These are phyloP conservation scores for Mucor ambiguus DNA, from an alignment of 371 early-diverging fungal species.

Conservation along the genomic window DNA sequence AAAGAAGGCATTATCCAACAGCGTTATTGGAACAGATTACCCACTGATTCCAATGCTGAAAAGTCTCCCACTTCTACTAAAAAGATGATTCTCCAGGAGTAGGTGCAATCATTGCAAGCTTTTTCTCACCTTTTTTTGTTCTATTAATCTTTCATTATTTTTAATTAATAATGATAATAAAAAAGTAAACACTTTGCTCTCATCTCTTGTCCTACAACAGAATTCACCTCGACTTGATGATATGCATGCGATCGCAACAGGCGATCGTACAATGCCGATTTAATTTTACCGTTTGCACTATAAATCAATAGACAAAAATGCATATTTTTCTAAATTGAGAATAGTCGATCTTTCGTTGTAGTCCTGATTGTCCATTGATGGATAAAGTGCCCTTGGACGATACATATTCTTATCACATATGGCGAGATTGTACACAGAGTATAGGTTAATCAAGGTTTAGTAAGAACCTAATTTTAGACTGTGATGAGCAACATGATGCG, in stretches of 20 bases:
- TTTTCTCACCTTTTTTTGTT: background rate
- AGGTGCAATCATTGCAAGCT: background rate
- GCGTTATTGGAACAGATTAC: constrained; percentile 42
- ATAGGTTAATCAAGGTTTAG: background rate
- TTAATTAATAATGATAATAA: background rate
- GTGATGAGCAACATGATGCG: too few relatives aligned
- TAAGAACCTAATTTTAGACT: too few relatives aligned
- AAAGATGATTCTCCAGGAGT: background rate
- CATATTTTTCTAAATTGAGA: background rate
- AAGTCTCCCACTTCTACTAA: background rate
- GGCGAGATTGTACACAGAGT: background rate
- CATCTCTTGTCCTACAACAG: background rate
- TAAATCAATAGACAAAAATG: too few relatives aligned
- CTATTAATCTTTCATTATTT: background rate
- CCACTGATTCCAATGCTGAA: constrained; percentile 28
- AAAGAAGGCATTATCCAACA: constrained; percentile 36
- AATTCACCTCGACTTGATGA: too few relatives aligned
- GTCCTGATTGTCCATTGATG: background rate
- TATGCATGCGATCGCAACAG: too few relatives aligned
- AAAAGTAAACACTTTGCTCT: background rate
- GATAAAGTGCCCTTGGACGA: background rate
- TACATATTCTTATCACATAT: background rate
- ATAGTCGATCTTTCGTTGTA: background rate
- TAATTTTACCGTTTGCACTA: too few relatives aligned
- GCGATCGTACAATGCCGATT: too few relatives aligned